Conservation (phyloP, 495 filamentous ascomycete genomes). For the Sordaria brevicollis region DNA sequence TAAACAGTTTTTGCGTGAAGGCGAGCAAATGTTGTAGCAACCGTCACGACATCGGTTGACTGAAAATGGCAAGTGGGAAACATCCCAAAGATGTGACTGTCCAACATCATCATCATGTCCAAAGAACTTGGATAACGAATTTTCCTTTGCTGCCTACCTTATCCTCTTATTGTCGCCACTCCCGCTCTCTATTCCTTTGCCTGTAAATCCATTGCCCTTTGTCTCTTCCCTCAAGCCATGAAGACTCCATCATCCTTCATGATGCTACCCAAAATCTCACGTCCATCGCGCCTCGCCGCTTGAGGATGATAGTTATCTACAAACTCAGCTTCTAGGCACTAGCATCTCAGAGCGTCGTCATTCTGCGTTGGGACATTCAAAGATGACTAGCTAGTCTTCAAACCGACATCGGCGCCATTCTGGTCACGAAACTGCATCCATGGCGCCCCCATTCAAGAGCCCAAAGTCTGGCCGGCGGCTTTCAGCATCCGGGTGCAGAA, state of each 20-base stretch:
- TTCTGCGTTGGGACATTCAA: not conserved
- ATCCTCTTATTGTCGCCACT: not conserved
- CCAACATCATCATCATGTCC: not conserved
- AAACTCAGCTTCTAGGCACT: not conserved
- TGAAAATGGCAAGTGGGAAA: not conserved
- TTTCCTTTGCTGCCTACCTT: not conserved
- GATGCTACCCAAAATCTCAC: not conserved
- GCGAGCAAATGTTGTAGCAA: not conserved
- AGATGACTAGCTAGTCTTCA: not conserved
- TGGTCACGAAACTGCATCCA: too few relatives aligned
- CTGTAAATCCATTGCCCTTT: not conserved
- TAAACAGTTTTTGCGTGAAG: too few relatives aligned
- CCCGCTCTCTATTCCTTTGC: not conserved
- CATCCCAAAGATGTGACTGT: not conserved
- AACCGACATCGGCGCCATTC: not conserved
- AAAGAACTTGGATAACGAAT: not conserved
- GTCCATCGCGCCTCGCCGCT: not conserved
- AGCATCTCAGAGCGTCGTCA: not conserved
- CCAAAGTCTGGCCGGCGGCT: not conserved
- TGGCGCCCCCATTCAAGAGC: not conserved
- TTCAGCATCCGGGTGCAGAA: too few relatives aligned
- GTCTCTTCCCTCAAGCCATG: not conserved
- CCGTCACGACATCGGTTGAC: not conserved
- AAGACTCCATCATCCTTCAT: not conserved
- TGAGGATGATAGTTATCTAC: not conserved